A percentile compares a stretch with the other conserved stretches of the same genome.
Evolutionary conservation across 1,139 yeast species (phyloP).

Genomic region (Suhomyces kunorum): DNA sequence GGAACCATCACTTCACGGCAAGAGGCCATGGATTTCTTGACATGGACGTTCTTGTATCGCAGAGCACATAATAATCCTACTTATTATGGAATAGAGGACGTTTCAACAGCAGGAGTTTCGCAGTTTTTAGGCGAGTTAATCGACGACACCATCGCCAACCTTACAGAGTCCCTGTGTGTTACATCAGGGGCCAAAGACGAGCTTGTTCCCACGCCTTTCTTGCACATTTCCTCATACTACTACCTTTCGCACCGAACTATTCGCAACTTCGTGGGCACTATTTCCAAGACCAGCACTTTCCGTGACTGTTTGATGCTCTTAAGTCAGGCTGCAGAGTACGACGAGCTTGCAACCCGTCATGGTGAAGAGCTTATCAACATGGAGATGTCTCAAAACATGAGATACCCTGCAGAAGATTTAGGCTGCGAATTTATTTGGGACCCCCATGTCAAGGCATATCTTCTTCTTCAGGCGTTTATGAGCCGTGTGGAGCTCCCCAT

Average conservation of each 20-base stretch:
- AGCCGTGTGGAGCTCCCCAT: conserved; percentile 84
- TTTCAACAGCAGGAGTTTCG: conserved; percentile 65
- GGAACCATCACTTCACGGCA: conserved; percentile 82
- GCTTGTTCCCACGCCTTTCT: conserved; percentile 72
- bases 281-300: conserved; percentile 54
- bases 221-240: conserved; percentile 86
- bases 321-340: conserved; percentile 83
- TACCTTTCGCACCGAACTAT: conserved; percentile 91
- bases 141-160: conserved; percentile 66
- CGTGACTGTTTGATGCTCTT: conserved; percentile 72
- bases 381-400: conserved; percentile 81
- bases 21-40: conserved; percentile 88
- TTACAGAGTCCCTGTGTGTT: conserved; percentile 75
- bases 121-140: conserved; percentile 70
- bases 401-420: conserved; percentile 72
- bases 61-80: conserved; percentile 96
- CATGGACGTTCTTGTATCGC: conserved; percentile 93
- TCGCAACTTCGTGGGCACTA: conserved; percentile 59
- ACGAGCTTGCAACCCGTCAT: conserved; percentile 90
- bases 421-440: conserved; percentile 80
- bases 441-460: conserved; percentile 90
- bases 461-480: conserved; percentile 85
- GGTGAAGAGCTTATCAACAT: conserved; percentile 92
- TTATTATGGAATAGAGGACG: conserved; percentile 84
- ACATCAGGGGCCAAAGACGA: conserved; percentile 49